phyloP scores from a whole-genome alignment of 1,139 yeast genomes.

The Arxiozyma bovina region DNA sequence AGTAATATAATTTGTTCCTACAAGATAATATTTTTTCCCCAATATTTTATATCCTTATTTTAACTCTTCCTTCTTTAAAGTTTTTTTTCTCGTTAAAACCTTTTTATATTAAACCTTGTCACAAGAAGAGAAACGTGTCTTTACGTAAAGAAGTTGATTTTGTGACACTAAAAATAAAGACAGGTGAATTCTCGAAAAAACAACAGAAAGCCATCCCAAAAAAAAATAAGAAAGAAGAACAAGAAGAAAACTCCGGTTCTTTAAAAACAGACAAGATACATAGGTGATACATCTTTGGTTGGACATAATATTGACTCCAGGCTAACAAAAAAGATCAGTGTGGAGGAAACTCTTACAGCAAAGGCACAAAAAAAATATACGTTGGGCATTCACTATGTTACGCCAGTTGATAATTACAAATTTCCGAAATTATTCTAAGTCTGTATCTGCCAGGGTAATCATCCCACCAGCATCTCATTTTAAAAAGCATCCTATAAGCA shows the following conservation, averaged over 20 bases:
- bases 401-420: background rate
- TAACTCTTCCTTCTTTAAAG: too few relatives aligned
- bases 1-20: too few relatives aligned
- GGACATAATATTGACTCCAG: background rate
- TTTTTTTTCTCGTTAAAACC: too few relatives aligned
- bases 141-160: background rate
- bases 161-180: background rate
- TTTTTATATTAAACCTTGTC: background rate
- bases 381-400: too few relatives aligned
- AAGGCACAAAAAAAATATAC: background rate
- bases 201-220: too few relatives aligned
- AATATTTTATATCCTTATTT: too few relatives aligned
- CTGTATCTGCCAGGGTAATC: slow-evolving; percentile 16
- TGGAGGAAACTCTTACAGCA: background rate
- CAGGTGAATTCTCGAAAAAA: background rate
- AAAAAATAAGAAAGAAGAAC: too few relatives aligned
- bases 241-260: background rate
- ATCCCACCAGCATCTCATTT: slow-evolving; percentile 19
- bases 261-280: too few relatives aligned
- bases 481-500: slow-evolving; percentile 3
- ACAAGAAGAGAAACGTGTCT: background rate
- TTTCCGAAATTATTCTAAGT: slow-evolving; percentile 10
- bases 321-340: too few relatives aligned
- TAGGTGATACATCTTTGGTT: too few relatives aligned
- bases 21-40: too few relatives aligned